A percentile compares a stretch with the other conserved stretches of the same genome.
These are phyloP conservation scores for Penicillium verhagenii DNA, from an alignment of 495 filamentous ascomycete species.

Conservation along the genomic window DNA sequence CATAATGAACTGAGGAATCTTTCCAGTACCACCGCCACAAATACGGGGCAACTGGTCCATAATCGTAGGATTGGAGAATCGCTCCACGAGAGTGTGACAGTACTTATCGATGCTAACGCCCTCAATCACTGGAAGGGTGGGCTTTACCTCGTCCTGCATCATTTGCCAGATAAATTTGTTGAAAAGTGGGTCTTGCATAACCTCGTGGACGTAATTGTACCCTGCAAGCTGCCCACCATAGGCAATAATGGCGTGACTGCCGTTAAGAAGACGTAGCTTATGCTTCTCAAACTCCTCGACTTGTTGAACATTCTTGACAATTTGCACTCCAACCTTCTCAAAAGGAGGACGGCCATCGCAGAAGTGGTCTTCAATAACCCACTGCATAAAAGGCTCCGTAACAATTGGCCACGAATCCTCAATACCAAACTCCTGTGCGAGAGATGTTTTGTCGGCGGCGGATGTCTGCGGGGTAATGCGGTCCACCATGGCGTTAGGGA, in stretches of 20 bases:
- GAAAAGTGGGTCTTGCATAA: slow-evolving; percentile 41
- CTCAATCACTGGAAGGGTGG: slow-evolving; percentile 41
- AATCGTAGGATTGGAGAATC: slow-evolving; percentile 51
- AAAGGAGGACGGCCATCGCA: slow-evolving; percentile 46
- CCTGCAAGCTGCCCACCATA: slow-evolving; percentile 48
- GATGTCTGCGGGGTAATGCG: slow-evolving; percentile 49
- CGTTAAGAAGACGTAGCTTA: slow-evolving; percentile 50
- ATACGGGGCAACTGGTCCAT: slow-evolving; percentile 49
- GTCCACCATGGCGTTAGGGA: slow-evolving; percentile 53
- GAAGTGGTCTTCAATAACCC: slow-evolving; percentile 51
- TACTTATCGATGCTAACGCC: slow-evolving; percentile 49
- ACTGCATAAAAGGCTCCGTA: slow-evolving; percentile 52
- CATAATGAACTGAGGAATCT: slow-evolving; percentile 53
- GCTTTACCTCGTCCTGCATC: slow-evolving; percentile 52
- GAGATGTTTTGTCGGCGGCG: slow-evolving; percentile 33
- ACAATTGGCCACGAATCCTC: slow-evolving; percentile 48
- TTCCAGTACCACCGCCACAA: slow-evolving; percentile 47
- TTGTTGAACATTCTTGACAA: slow-evolving; percentile 44
- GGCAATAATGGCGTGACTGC: slow-evolving; percentile 45
- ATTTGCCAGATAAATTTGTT: slow-evolving; percentile 45
- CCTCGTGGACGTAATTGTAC: slow-evolving; percentile 49
- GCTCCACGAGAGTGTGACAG: slow-evolving; percentile 44
- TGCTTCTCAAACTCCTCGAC: slow-evolving; percentile 51
- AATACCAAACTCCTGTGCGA: slow-evolving; percentile 40
- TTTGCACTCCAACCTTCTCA: slow-evolving; percentile 46